phyloP scores from a whole-genome alignment of 768 basidiomycete species.

The Epithele typhae region DNA sequence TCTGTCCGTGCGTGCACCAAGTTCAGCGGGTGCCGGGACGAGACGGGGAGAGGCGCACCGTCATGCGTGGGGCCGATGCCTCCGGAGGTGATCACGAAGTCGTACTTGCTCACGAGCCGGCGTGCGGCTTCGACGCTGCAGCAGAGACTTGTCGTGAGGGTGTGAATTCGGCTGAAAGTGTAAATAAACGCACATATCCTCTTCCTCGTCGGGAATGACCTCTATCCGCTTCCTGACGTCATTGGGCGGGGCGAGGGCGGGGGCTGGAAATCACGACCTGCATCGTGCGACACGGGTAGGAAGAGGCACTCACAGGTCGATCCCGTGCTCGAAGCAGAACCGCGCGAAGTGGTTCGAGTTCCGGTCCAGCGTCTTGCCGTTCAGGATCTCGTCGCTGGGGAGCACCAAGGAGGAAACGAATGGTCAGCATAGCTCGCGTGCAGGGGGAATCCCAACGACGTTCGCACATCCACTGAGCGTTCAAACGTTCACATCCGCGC shows the following conservation, averaged over 20 bases:
- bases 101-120: constrained; percentile 76
- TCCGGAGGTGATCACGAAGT: constrained; percentile 87
- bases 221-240: constrained; percentile 74
- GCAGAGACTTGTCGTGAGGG: no score
- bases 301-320: constrained; percentile 55
- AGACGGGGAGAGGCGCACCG: constrained; percentile 41
- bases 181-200: constrained; percentile 81
- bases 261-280: neutral
- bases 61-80: constrained; percentile 93
- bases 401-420: neutral
- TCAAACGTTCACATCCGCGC: neutral
- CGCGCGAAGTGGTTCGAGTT: constrained; percentile 87
- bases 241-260: neutral
- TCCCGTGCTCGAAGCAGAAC: constrained; percentile 84
- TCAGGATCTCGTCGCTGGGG: constrained; percentile 82
- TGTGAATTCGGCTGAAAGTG: no score
- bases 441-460: neutral
- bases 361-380: constrained; percentile 82
- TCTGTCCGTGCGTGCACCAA: constrained; percentile 37
- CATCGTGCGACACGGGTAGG: no score
- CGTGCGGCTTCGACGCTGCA: constrained; percentile 78
- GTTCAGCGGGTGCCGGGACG: no score
- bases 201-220: constrained; percentile 87
- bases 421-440: neutral
- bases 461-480: neutral